Evolutionary conservation across 768 basidiomycete species (phyloP).

Genomic region (Trametes villosa): DNA sequence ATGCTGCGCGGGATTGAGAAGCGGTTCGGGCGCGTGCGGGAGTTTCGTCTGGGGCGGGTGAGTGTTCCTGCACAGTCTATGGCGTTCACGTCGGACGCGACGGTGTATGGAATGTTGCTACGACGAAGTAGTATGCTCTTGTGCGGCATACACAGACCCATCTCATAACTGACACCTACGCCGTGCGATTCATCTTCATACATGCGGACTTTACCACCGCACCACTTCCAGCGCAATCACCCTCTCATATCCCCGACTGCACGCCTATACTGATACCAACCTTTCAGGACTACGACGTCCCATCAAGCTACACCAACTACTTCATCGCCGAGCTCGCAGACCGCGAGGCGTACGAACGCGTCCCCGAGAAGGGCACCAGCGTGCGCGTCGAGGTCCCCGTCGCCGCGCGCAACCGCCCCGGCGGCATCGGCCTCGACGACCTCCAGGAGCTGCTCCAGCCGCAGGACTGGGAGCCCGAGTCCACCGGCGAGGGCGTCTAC

Average conservation of each 20-base stretch:
- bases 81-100: too few species aligned
- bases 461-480: conserved; percentile 9
- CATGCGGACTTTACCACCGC: too few species aligned
- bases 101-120: too few species aligned
- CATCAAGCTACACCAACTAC: conserved; percentile 43
- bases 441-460: conserved; percentile 35
- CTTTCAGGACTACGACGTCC: conserved; percentile 20
- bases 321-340: conserved; percentile 52
- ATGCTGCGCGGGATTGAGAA: conserved; percentile 59
- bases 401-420: conserved; percentile 27
- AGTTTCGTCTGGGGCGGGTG: conserved; percentile 28
- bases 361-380: conserved; percentile 40
- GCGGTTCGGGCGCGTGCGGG: conserved; percentile 26
- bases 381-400: conserved; percentile 38
- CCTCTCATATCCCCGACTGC: too few species aligned
- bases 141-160: too few species aligned
- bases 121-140: too few species aligned
- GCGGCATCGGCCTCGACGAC: conserved; percentile 41
- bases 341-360: conserved; percentile 9
- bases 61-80: conserved; percentile 22
- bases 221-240: too few species aligned
- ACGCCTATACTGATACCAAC: not conserved
- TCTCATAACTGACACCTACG: too few species aligned
- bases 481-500: not conserved
- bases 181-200: too few species aligned